These are phyloP conservation scores for Bauhinia variegata DNA, from an alignment of 306 rosid species.

Conservation along the genomic window DNA sequence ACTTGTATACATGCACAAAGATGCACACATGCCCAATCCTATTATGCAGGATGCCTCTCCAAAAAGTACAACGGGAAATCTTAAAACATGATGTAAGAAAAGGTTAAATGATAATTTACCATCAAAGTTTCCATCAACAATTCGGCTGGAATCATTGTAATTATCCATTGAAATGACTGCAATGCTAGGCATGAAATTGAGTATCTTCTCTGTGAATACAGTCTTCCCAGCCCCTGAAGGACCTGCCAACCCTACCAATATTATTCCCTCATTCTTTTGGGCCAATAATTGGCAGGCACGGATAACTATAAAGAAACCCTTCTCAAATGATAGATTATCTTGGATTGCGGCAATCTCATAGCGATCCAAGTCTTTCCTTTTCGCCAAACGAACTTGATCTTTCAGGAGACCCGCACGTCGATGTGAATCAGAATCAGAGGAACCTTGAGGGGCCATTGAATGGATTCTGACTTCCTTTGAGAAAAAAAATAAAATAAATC, in stretches of 20 bases:
- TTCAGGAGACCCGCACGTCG: slow-evolving; percentile 75
- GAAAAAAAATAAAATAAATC: slow-evolving; percentile 22
- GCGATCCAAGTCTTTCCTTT: slow-evolving; percentile 70
- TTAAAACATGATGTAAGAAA: slow-evolving; percentile 35
- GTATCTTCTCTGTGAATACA: slow-evolving; percentile 87
- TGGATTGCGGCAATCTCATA: slow-evolving; percentile 74
- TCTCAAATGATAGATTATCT: slow-evolving; percentile 80
- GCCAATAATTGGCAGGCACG: slow-evolving; percentile 89
- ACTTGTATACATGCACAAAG: too few relatives aligned
- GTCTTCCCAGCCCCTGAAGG: slow-evolving; percentile 99
- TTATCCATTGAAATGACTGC: slow-evolving; percentile 99
- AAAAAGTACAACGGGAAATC: slow-evolving; percentile 31
- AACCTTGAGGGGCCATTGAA: slow-evolving; percentile 64
- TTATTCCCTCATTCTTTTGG: slow-evolving; percentile 86
- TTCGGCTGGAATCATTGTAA: slow-evolving; percentile 93
- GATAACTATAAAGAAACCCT: slow-evolving; percentile 92
- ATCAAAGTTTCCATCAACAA: slow-evolving; percentile 96
- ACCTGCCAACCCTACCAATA: slow-evolving; percentile 94
- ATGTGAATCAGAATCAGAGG: slow-evolving; percentile 58
- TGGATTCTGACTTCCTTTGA: slow-evolving; percentile 40
- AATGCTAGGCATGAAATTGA: slow-evolving; percentile 88
- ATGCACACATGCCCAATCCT: not conserved
- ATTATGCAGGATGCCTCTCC: slow-evolving; percentile 16
- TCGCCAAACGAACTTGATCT: slow-evolving; percentile 86
- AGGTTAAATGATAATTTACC: slow-evolving; percentile 57